phyloP scores from a whole-genome alignment of 1,284 basidiomycete genomes.

The Fomitiporia mediterranea region DNA sequence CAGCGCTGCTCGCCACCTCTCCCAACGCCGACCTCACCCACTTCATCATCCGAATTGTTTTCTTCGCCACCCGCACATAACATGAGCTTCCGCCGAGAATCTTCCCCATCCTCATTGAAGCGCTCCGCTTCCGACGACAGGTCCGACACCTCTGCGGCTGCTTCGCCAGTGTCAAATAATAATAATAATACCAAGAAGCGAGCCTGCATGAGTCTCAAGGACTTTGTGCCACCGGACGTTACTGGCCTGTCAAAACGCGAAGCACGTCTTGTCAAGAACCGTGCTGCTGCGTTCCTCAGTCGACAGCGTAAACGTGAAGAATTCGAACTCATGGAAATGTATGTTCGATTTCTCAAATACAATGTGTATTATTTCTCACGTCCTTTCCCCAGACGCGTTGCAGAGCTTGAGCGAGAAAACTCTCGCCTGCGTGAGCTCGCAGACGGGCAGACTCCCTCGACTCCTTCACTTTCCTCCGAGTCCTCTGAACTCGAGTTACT shows the following conservation, averaged over 20 bases:
- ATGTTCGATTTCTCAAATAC: constrained; percentile 34
- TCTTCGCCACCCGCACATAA: neutral
- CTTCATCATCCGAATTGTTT: neutral
- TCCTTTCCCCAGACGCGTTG: constrained; percentile 34
- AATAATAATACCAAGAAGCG: constrained; percentile 43
- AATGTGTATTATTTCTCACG: neutral
- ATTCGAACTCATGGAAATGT: constrained; percentile 88
- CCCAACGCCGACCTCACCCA: constrained; percentile 4
- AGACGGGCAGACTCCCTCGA: constrained; percentile 13
- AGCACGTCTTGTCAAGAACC: constrained; percentile 87
- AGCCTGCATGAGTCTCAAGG: constrained; percentile 67
- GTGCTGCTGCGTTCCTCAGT: constrained; percentile 86
- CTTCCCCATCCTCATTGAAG: neutral
- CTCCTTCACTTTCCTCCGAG: neutral
- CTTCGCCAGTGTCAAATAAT: neutral
- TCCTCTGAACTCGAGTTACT: constrained; percentile 59
- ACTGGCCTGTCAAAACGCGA: constrained; percentile 85
- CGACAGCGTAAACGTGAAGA: constrained; percentile 89
- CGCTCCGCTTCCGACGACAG: constrained; percentile 1
- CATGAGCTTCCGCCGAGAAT: neutral
- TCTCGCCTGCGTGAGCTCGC: constrained; percentile 57
- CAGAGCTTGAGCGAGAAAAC: constrained; percentile 76
- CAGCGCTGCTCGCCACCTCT: neutral
- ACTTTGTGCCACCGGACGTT: constrained; percentile 86
- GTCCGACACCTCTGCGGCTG: neutral